phyloP scores from a whole-genome alignment of 306 rosid genomes.

The Styphnolobium japonicum region DNA sequence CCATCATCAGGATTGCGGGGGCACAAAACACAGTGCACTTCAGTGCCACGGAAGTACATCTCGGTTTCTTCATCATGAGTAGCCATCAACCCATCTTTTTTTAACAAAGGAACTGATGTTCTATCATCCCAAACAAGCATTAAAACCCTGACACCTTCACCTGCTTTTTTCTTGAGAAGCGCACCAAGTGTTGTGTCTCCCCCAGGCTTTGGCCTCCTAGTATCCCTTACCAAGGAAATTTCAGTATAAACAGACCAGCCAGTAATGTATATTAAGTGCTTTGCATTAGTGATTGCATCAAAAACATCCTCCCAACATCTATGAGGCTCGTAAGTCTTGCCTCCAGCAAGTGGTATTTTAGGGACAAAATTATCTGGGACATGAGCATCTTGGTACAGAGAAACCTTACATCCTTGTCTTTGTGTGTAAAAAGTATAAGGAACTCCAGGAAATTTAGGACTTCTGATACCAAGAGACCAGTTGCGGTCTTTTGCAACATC shows the following conservation, averaged over 20 bases:
- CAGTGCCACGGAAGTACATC: constrained; percentile 33
- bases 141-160: constrained; percentile 60
- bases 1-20: constrained; percentile 71
- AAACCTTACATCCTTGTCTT: constrained; percentile 61
- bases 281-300: constrained; percentile 60
- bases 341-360: constrained; percentile 55
- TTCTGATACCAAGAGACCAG: constrained; percentile 55
- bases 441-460: constrained; percentile 64
- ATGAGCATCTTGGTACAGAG: constrained; percentile 66
- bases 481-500: constrained; percentile 44
- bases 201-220: constrained; percentile 64
- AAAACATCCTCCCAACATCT: constrained; percentile 75
- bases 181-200: constrained; percentile 53
- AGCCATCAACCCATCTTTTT: constrained; percentile 66
- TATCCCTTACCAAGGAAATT: constrained; percentile 55
- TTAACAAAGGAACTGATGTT: constrained; percentile 51
- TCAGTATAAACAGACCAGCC: constrained; percentile 77
- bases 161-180: constrained; percentile 65
- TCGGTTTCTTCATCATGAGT: constrained; percentile 69
- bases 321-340: constrained; percentile 45
- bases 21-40: constrained; percentile 65
- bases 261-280: constrained; percentile 56
- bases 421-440: constrained; percentile 62
- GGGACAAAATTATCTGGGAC: constrained; percentile 63
- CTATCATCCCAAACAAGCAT: constrained; percentile 84